phyloP scores from a whole-genome alignment of 768 basidiomycete genomes.

The Mycena indigotica region DNA sequence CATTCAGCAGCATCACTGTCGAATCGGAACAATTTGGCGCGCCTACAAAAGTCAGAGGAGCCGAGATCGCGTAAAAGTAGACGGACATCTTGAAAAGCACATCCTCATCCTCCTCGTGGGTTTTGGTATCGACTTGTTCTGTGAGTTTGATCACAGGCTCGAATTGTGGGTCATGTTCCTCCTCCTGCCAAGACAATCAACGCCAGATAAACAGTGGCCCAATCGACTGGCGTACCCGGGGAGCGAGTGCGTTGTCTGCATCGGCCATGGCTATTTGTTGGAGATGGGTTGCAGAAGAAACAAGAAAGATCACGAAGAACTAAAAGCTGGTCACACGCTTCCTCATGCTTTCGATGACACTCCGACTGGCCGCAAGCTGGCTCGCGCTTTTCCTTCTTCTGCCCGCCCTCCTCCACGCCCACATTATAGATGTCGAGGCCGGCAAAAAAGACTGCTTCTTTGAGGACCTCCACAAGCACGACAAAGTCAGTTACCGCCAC shows the following conservation, averaged over 20 bases:
- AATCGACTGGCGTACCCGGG: constrained; percentile 64
- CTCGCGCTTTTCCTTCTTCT: constrained; percentile 45
- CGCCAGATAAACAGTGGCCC: constrained; percentile 16
- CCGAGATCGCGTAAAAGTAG: constrained; percentile 38
- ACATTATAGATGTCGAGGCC: constrained; percentile 75
- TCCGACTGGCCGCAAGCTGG: constrained; percentile 25
- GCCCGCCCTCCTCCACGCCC: constrained; percentile 51
- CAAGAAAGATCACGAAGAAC: constrained; percentile 9
- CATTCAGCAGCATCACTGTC: constrained; percentile 77
- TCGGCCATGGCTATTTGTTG: constrained; percentile 55
- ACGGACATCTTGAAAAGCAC: constrained; percentile 94
- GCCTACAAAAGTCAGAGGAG: constrained; percentile 56
- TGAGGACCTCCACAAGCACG: constrained; percentile 88
- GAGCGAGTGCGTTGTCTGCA: constrained; percentile 63
- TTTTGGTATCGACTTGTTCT: constrained; percentile 93
- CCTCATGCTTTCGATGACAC: constrained; percentile 4
- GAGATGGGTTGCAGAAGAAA: not conserved
- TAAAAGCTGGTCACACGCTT: constrained; percentile 3
- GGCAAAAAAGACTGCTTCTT: constrained; percentile 94
- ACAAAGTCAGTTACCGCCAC: constrained; percentile 60
- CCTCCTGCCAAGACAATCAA: constrained; percentile 46
- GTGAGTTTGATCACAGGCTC: constrained; percentile 97
- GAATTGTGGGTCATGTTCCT: constrained; percentile 88
- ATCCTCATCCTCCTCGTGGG: constrained; percentile 91
- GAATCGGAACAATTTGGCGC: constrained; percentile 98